Conservation (phyloP, 192 early-diverging fungal genomes). For the Geranomyces michiganensis region DNA sequence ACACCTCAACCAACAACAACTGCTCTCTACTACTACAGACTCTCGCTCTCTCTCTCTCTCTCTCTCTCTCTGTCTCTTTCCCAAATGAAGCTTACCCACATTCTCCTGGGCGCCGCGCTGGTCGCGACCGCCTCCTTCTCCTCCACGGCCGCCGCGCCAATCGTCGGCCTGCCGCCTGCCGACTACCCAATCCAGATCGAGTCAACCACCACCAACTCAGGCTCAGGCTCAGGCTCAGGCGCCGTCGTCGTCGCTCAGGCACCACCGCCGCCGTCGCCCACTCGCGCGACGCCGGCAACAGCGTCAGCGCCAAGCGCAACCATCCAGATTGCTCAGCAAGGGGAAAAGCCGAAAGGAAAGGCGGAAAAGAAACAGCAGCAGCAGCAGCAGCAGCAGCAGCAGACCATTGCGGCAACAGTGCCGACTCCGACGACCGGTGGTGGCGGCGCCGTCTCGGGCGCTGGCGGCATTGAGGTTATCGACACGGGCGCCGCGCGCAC, state of each 20-base stretch:
- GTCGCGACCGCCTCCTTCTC: neutral
- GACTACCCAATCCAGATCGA: slow-evolving; percentile 12
- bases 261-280: neutral
- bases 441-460: neutral
- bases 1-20: no score
- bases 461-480: neutral
- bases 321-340: no score
- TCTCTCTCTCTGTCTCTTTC: neutral
- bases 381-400: neutral
- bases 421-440: neutral
- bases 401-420: neutral
- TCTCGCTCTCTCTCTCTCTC: neutral
- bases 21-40: neutral
- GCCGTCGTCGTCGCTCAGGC: slow-evolving; percentile 1
- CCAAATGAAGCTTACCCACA: neutral
- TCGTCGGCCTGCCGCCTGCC: neutral
- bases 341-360: no score
- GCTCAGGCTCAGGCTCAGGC: neutral
- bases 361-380: neutral
- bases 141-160: neutral
- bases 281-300: neutral
- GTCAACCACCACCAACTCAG: neutral
- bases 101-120: neutral
- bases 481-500: neutral
- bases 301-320: no score